Evolutionary conservation across 495 filamentous ascomycete genomes (phyloP).

Genomic region (Penicillium pulvis): DNA sequence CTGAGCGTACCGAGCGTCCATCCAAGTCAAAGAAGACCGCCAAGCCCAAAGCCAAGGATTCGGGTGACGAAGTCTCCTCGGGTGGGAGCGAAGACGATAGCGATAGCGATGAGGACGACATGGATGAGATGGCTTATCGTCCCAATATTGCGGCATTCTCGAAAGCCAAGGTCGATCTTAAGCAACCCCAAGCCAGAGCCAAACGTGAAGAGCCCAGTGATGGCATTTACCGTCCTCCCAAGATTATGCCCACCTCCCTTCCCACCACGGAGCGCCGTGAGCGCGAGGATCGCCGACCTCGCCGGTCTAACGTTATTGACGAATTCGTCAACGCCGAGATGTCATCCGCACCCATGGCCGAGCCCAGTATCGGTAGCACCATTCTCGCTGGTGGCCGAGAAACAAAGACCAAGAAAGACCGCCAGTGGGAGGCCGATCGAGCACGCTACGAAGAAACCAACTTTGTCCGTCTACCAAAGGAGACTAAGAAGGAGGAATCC

Average conservation of each 20-base stretch:
- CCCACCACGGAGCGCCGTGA: conserved; percentile 63
- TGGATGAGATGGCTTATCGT: conserved; percentile 67
- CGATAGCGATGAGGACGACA: conserved; percentile 43
- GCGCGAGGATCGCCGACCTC: conserved; percentile 44
- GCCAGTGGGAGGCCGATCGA: conserved; percentile 69
- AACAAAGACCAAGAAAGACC: conserved; percentile 69
- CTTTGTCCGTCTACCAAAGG: conserved; percentile 78
- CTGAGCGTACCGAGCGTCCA: conserved; percentile 42
- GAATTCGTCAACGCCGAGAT: conserved; percentile 83
- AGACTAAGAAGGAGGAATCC: conserved; percentile 72
- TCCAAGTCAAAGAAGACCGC: conserved; percentile 30
- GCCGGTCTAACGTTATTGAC: conserved; percentile 77
- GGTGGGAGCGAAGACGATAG: conserved; percentile 42
- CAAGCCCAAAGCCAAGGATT: conserved; percentile 26
- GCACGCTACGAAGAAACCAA: conserved; percentile 83
- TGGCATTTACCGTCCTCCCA: conserved; percentile 81
- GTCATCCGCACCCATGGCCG: conserved; percentile 71
- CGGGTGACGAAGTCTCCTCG: conserved; percentile 30
- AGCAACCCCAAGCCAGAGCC: conserved; percentile 24
- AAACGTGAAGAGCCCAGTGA: conserved; percentile 36
- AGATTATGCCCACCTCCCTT: conserved; percentile 72
- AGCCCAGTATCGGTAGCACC: conserved; percentile 82
- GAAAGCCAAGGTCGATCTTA: conserved; percentile 37
- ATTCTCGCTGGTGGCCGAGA: conserved; percentile 72
- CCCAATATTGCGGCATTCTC: conserved; percentile 64